Base-by-base conservation (phyloP, 1,139 yeast species). In the Suhomyces coccinellae region DNA sequence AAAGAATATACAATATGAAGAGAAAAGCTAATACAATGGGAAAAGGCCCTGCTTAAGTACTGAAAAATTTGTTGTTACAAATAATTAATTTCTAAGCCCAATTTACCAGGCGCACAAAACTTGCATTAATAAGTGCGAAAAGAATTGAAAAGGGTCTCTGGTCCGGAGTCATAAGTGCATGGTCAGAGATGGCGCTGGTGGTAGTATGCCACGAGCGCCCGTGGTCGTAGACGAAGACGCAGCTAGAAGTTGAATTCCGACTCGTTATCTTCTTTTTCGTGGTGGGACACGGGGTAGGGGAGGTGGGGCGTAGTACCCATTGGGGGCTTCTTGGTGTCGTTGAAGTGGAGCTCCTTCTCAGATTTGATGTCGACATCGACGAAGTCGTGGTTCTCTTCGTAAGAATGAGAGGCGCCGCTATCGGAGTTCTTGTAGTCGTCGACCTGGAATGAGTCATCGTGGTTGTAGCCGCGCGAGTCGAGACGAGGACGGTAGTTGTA, bases 211-310 rank as follows among this genome's bases (percentile, higher is more conserved):
- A n/a, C n/a, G n/a, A n/a, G n/a, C n/a, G n/a, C n/a, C n/a, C n/a
- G n/a, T 20, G 24, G 15, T 16, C 15, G 15, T 22, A 16, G 7
- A 22, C 29, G 10, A 7, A 13, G 22, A 22, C 13, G 12, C 17
- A 7, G 4, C 26, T 33, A 51, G 33, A 52, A 52, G 36, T 49
- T 47, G 40, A 54, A 54, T 33, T 54, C 57, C 4, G 54, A 50
- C 27, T 45, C 47, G 22, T 47, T 44, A 35, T 53, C 55, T 6
- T 38, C 47, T 13, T 40, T 38, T 8, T 42, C 35, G 33, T 50
- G 46, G 6, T 49, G 46, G 14, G 36, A 37, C 8, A 44, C n/a
- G 1, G 57, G 56, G 40, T 53, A 53, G 33, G 57, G 57, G 2
- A 53, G 55, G 15, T 32, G 20, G 22, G 28, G 36, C 29, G 28